Percentiles rank a stretch among this genome's conserved stretches.
phyloP scores from a whole-genome alignment of 345 rosid species.

The Salix caprea region DNA sequence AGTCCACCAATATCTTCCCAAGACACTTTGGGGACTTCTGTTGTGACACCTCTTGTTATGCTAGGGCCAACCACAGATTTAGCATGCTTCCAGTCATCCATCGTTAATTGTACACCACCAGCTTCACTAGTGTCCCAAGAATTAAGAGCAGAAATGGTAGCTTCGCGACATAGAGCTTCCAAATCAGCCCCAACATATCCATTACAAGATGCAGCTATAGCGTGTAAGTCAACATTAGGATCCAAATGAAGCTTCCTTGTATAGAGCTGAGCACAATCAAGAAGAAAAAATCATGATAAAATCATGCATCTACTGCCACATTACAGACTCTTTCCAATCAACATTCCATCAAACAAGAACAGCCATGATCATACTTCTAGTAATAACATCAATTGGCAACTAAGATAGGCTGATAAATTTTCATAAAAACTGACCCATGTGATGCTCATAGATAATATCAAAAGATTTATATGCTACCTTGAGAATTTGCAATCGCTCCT shows the following conservation, averaged over 20 bases:
- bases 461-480: slow-evolving; percentile 39
- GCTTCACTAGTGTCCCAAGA: slow-evolving; percentile 33
- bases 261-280: slow-evolving; percentile 53
- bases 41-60: slow-evolving; percentile 85
- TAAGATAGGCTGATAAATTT: neutral
- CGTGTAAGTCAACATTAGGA: slow-evolving; percentile 49
- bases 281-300: slow-evolving; percentile 5
- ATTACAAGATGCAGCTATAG: slow-evolving; percentile 72
- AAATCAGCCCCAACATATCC: slow-evolving; percentile 97
- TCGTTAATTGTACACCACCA: slow-evolving; percentile 33
- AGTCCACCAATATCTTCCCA: slow-evolving; percentile 97
- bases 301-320: neutral
- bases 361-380: neutral
- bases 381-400: neutral
- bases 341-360: neutral
- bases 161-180: slow-evolving; percentile 86
- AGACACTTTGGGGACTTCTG: slow-evolving; percentile 79
- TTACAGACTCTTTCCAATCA: neutral
- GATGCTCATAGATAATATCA: slow-evolving; percentile 1
- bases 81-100: slow-evolving; percentile 69
- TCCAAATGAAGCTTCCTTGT: slow-evolving; percentile 63
- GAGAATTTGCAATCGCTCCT: slow-evolving; percentile 71
- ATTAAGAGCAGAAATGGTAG: slow-evolving; percentile 55
- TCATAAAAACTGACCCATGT: neutral
- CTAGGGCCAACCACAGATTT: slow-evolving; percentile 75